These are phyloP conservation scores for Puccinia novopanici DNA, from an alignment of 1,284 basidiomycete species.

Conservation along the genomic window DNA sequence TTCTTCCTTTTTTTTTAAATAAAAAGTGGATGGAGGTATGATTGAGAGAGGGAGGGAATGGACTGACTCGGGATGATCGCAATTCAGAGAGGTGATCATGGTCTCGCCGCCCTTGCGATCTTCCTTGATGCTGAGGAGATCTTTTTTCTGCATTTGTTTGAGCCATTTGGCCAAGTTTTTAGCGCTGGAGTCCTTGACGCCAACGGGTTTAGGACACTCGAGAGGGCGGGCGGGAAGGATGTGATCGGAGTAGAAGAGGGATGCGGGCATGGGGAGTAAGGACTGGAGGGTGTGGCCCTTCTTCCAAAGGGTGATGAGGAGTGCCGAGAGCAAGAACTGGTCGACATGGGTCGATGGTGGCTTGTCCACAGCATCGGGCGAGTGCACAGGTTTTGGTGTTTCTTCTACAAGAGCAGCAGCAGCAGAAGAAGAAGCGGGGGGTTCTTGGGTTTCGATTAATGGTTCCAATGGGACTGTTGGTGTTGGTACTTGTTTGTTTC, in stretches of 20 bases:
- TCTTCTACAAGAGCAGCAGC: no score
- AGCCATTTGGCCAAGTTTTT: constrained; percentile 37
- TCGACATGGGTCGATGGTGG: constrained; percentile 33
- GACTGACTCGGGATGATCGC: constrained; percentile 11
- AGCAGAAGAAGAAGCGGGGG: not conserved
- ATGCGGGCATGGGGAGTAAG: constrained; percentile 21
- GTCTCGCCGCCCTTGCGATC: constrained; percentile 42
- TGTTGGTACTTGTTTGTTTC: not conserved
- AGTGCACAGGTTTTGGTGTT: no score
- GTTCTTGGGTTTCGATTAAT: not conserved
- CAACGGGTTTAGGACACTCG: constrained; percentile 30
- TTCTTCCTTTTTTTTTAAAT: no score
- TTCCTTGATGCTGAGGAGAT: constrained; percentile 24
- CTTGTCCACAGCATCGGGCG: not conserved
- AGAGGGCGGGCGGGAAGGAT: constrained; percentile 23
- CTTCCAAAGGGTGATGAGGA: constrained; percentile 17
- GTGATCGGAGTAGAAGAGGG: constrained; percentile 33
- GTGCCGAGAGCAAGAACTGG: not conserved
- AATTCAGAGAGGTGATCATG: not conserved
- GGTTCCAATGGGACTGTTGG: no score
- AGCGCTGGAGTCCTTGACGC: constrained; percentile 37
- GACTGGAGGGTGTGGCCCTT: not conserved
- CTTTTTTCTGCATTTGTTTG: constrained; percentile 29
- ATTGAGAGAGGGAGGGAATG: no score
- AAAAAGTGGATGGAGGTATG: not conserved